Evolutionary conservation across 2,329 filamentous ascomycete genomes (phyloP), one percentile per base, ranked within the genome.

Genomic region (Cercospora sp.): DNA sequence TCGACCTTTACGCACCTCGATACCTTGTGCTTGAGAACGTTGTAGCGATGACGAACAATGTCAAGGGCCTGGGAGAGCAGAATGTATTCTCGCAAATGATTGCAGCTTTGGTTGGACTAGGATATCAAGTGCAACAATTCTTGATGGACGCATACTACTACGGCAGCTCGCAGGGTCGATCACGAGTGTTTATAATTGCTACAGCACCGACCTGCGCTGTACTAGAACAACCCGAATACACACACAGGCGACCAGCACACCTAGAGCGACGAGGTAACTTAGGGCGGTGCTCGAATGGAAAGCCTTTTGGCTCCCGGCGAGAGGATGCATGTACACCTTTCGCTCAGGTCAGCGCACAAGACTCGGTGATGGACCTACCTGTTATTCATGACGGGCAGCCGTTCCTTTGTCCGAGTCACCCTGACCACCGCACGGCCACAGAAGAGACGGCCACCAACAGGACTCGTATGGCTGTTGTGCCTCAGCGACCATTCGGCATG

Each of bases 21-120:
- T 94, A 91, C 74, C 90, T 89, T 0, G 72, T 94, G 0, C 83
- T 96, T 0, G 92, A 96, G 77, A 96, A 96, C 71, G 92, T 96
- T 0, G 79, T 86, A 0, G 83, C 81, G 0, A 92, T 94, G 80
- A 85, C 90, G 0, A 84, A 80, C 58, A 60, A 59, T 12, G 64
- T 69, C n/a, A 74, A 75, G 10, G 58, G 55, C 8, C 62, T 66
- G 0, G 82, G 75, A 26, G 80, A 81, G 18, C 83, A 90, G 21
- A 91, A 92, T 67, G 86, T 92, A 0, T 88, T 94, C 62, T 89
- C 88, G 1, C 91, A 94, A 72, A 81, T 95, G 0, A 82, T 95
- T 9, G 91, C 90, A 70, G 85, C 88, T 0, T 80, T 95, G 0
- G 89, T 94, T 0, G 90, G 89, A 0, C 82, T 95, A 70, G 92